phyloP scores from a whole-genome alignment of 2,329 filamentous ascomycete species.

The Aureobasidium sp. region DNA sequence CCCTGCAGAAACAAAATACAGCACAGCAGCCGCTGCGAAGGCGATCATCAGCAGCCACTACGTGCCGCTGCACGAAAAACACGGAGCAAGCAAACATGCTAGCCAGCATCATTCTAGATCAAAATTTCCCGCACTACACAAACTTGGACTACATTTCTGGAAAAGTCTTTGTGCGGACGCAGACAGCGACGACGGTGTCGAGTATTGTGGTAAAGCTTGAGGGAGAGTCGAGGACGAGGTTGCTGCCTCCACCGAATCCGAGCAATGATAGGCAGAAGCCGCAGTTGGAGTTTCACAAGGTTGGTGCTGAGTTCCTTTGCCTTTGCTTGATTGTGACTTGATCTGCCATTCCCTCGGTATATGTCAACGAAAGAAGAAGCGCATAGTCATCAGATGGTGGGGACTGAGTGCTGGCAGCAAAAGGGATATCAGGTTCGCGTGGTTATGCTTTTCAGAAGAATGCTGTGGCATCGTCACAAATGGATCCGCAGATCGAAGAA shows the following conservation, averaged over 20 bases:
- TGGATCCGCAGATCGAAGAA: too few relatives aligned
- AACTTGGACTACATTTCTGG: conserved; percentile 70
- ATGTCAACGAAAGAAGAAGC: too few relatives aligned
- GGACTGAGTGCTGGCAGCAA: too few relatives aligned
- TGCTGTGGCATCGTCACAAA: too few relatives aligned
- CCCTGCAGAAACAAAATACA: not conserved
- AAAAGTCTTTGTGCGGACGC: conserved; percentile 39
- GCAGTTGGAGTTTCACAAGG: conserved; percentile 47
- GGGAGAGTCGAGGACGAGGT: conserved; percentile 65
- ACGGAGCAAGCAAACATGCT: too few relatives aligned
- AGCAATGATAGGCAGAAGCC: conserved; percentile 38
- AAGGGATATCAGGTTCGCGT: too few relatives aligned
- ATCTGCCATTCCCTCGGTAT: too few relatives aligned
- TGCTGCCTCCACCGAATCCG: conserved; percentile 45
- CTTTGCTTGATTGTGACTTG: too few relatives aligned
- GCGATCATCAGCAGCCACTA: not conserved
- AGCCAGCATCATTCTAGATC: conserved; percentile 29
- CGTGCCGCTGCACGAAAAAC: not conserved
- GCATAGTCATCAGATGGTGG: too few relatives aligned
- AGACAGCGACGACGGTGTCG: conserved; percentile 40
- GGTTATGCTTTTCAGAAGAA: too few relatives aligned
- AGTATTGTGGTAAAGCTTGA: conserved; percentile 73
- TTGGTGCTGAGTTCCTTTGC: conserved; percentile 20
- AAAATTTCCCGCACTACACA: conserved; percentile 41
- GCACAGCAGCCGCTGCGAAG: conserved; percentile 1